phyloP scores from a whole-genome alignment of 2,329 filamentous ascomycete genomes.

The Alternaria gansuensis region DNA sequence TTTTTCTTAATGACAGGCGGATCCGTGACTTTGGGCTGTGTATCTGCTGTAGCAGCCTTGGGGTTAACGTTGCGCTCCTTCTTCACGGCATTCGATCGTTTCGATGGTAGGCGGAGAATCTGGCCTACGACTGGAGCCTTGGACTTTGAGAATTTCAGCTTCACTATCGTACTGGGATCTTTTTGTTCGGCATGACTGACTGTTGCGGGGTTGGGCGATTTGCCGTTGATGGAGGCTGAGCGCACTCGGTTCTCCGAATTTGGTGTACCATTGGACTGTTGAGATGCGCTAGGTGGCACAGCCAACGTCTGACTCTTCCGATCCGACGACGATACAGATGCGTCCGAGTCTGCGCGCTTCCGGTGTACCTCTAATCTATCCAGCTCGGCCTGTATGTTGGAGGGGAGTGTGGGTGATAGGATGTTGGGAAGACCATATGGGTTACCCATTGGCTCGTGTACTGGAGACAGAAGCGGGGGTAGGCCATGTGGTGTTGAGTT shows the following conservation, averaged over 20 bases:
- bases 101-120: conserved; percentile 47
- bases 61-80: conserved; percentile 40
- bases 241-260: conserved; percentile 39
- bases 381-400: conserved; percentile 64
- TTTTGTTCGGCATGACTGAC: conserved; percentile 23
- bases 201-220: conserved; percentile 33
- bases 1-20: conserved; percentile 37
- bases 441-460: conserved; percentile 55
- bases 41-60: conserved; percentile 29
- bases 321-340: conserved; percentile 49
- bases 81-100: conserved; percentile 32
- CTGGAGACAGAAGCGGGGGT: conserved; percentile 50
- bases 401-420: conserved; percentile 67
- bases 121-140: conserved; percentile 59
- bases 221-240: conserved; percentile 40
- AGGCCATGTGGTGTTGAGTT: conserved; percentile 51
- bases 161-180: conserved; percentile 54
- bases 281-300: conserved; percentile 30
- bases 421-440: conserved; percentile 60
- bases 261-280: conserved; percentile 31
- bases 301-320: conserved; percentile 40
- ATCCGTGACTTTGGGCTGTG: conserved; percentile 35
- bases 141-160: conserved; percentile 61
- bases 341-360: conserved; percentile 48
- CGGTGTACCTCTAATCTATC: conserved; percentile 54